A percentile compares a stretch with the other conserved stretches of the same genome.
phyloP scores from a whole-genome alignment of 2,329 filamentous ascomycete genomes.

The Aspergillus carbonarius region DNA sequence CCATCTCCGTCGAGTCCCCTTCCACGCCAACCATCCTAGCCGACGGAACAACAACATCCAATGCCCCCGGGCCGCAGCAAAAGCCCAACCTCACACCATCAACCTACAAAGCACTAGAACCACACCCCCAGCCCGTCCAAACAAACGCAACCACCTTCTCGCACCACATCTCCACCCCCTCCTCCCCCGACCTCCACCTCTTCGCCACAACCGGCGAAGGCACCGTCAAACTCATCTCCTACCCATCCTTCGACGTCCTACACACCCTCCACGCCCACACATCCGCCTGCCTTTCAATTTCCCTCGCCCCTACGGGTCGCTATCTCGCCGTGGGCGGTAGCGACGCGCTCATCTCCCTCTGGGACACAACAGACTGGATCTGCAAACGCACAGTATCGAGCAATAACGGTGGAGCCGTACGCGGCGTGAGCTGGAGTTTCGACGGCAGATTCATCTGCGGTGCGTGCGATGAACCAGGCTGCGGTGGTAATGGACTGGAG shows the following conservation, averaged over 20 bases:
- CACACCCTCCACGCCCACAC: constrained; percentile 51
- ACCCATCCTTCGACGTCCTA: constrained; percentile 45
- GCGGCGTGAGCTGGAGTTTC: constrained; percentile 52
- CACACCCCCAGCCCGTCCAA: constrained; percentile 47
- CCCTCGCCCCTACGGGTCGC: constrained; percentile 48
- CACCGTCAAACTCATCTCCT: constrained; percentile 49
- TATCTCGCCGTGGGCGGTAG: constrained; percentile 51
- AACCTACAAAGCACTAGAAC: constrained; percentile 41
- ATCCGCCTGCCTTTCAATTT: constrained; percentile 48
- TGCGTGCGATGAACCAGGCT: constrained; percentile 48
- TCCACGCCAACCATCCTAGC: constrained; percentile 35
- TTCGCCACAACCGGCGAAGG: constrained; percentile 52
- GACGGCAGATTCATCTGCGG: constrained; percentile 51
- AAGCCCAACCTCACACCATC: constrained; percentile 19
- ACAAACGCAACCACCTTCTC: constrained; percentile 52
- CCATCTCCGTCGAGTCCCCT: constrained; percentile 43
- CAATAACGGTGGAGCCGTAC: constrained; percentile 45
- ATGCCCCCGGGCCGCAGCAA: not conserved
- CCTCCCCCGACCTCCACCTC: constrained; percentile 41
- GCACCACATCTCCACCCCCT: constrained; percentile 38
- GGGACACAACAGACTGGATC: constrained; percentile 54
- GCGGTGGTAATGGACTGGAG: constrained; percentile 46
- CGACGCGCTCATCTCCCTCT: constrained; percentile 51
- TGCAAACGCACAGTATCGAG: constrained; percentile 50
- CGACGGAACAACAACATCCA: constrained; percentile 15